Base-by-base conservation (phyloP, 768 basidiomycete genomes). In the Baorangia bicolor region DNA sequence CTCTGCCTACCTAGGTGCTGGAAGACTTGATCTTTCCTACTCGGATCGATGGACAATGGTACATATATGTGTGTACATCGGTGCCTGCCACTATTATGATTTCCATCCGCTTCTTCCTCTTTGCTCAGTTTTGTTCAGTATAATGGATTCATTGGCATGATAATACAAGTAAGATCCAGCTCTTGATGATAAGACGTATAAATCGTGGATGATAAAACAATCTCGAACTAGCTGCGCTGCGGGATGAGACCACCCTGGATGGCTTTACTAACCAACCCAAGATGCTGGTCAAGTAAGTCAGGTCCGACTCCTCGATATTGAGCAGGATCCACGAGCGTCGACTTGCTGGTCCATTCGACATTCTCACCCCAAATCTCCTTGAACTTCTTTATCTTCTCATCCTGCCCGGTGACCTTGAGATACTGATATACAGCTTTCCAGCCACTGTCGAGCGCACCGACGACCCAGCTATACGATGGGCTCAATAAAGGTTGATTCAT, bases 391-490 rank as follows among this genome's bases (percentile, higher is more conserved):
- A 57, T 44, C 49, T 61, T 48, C 1, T 57, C 23, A 16, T 13
- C 1, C 27, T 67, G 63, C 10, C 35, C 13, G 43, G 58, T 55
- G 33, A 60, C 12, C 40, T 53, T 56, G 33, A 67, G 57, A 23
- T 68, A 65, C 33, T 69, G 57, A 30, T 67, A 55, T 9, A 77
- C 73, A 0, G 73, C 69, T 8, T 66, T 63, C 71, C 71, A 74
- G 4, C 69, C 68, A 21, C 74, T 74, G 44, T 77, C 73, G 12
- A 78, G 65, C 53, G 45, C 77, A 13, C 77, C 75, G 4, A 68
- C 73, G 2, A 77, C 69, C 76, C 77, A 78, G 2, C 73, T 73
- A 42, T 3, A 35, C 49, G 59, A 54, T 35, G 65, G 21, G 10
- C n/a, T 44, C 5, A 31, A 12, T 7, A 11, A 8, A 21, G 1